phyloP scores from a whole-genome alignment of 352 stramenopile species.

The Pythium plurisporium region DNA sequence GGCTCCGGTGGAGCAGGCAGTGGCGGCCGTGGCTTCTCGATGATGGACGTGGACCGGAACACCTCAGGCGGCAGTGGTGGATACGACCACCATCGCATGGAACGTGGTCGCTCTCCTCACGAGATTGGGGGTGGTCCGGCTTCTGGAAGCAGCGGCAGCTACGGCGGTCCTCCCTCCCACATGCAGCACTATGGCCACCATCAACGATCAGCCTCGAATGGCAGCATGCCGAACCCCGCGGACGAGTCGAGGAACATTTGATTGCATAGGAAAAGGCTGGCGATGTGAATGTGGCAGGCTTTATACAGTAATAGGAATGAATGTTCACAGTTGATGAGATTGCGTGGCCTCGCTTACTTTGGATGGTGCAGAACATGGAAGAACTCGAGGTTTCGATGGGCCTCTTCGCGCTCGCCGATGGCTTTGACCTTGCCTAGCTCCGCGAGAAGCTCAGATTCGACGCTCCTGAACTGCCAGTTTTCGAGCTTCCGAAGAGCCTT shows the following conservation, averaged over 20 bases:
- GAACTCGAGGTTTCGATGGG: conserved; percentile 67
- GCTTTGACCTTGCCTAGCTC: conserved; percentile 23
- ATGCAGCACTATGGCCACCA: conserved; percentile 18
- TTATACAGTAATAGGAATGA: conserved; percentile 2
- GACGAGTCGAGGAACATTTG: conserved; percentile 10
- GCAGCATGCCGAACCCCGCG: conserved; percentile 14
- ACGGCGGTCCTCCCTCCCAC: background rate
- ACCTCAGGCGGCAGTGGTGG: conserved; percentile 6
- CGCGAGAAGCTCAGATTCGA: conserved; percentile 23
- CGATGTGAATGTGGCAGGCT: background rate
- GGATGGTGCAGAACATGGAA: conserved; percentile 39
- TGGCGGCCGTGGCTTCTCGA: conserved; percentile 42
- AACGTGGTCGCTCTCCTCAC: conserved; percentile 18
- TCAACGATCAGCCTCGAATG: conserved; percentile 16
- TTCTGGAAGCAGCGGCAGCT: conserved; percentile 9
- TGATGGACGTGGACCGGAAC: conserved; percentile 62
- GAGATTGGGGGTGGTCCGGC: background rate
- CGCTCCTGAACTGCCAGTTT: conserved; percentile 34
- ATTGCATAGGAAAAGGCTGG: background rate
- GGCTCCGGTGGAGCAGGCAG: background rate
- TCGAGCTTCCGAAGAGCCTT: conserved; percentile 24
- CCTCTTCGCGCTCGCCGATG: conserved; percentile 39
- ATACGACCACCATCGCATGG: conserved; percentile 24
- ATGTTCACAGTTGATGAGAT: background rate
- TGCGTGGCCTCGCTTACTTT: conserved; percentile 1